These are phyloP conservation scores for Dryas integrifolia DNA, from an alignment of 331 rosid genomes.

Conservation along the genomic window DNA sequence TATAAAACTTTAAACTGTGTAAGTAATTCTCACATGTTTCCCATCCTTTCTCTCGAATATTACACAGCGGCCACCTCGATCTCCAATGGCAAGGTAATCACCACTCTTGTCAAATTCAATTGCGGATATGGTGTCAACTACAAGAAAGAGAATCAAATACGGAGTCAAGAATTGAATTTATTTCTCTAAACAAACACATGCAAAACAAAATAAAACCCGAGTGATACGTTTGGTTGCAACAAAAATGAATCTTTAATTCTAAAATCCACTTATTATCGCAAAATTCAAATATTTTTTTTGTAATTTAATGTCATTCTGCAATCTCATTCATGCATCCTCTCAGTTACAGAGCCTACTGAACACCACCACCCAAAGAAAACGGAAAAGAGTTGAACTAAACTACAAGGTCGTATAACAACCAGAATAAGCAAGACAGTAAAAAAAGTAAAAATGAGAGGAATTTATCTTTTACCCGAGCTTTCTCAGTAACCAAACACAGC, in stretches of 20 bases:
- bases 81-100: slow-evolving; percentile 66
- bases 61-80: slow-evolving; percentile 66
- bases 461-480: not conserved
- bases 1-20: too few relatives aligned
- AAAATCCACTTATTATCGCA: too few relatives aligned
- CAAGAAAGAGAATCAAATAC: not conserved
- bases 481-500: slow-evolving; percentile 20
- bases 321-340: not conserved
- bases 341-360: not conserved
- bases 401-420: not conserved
- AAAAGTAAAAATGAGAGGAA: not conserved
- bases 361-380: too few relatives aligned
- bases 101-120: slow-evolving; percentile 61
- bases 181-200: not conserved
- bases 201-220: not conserved
- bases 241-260: not conserved
- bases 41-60: slow-evolving; percentile 49
- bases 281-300: too few relatives aligned
- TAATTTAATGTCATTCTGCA: not conserved
- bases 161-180: not conserved
- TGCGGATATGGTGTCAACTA: slow-evolving; percentile 55
- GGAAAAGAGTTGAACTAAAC: not conserved
- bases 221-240: not conserved
- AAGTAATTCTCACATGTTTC: slow-evolving; percentile 46
- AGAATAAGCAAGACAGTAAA: not conserved